Conservation (phyloP, 2,329 filamentous ascomycete species). For the Aspergillus sp. region DNA sequence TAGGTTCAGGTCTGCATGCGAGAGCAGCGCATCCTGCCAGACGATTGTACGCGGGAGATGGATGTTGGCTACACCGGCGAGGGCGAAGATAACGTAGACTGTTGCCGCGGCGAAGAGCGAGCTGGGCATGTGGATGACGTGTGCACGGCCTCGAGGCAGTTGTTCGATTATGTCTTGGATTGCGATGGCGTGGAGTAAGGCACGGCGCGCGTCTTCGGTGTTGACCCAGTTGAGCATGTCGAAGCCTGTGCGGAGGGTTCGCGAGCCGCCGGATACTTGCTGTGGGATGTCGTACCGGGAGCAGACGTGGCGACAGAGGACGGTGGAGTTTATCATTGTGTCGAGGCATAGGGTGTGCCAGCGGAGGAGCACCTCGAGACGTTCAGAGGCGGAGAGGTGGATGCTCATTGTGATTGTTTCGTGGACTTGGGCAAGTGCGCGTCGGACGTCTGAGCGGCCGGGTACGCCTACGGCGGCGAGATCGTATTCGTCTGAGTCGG, state of each 20-base stretch:
- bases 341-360: slow-evolving; percentile 50
- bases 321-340: slow-evolving; percentile 41
- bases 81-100: slow-evolving; percentile 42
- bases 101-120: slow-evolving; percentile 47
- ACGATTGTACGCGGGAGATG: slow-evolving; percentile 40
- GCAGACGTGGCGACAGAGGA: slow-evolving; percentile 43
- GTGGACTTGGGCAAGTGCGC: slow-evolving; percentile 42
- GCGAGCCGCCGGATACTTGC: slow-evolving; percentile 38
- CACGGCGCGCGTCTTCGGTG: slow-evolving; percentile 41
- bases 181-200: slow-evolving; percentile 45
- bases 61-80: slow-evolving; percentile 39
- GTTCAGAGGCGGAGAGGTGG: slow-evolving; percentile 37
- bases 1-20: slow-evolving; percentile 29
- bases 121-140: slow-evolving; percentile 48
- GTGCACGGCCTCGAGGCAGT: slow-evolving; percentile 45
- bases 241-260: slow-evolving; percentile 28
- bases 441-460: slow-evolving; percentile 38
- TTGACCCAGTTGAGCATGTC: slow-evolving; percentile 42
- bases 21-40: slow-evolving; percentile 44
- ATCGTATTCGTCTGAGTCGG: slow-evolving; percentile 41
- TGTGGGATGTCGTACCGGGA: slow-evolving; percentile 40
- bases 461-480: slow-evolving; percentile 42
- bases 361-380: slow-evolving; percentile 42
- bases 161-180: slow-evolving; percentile 50
- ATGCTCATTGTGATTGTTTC: slow-evolving; percentile 39